phyloP scores from a whole-genome alignment of 805 yeast species.

The Kodamaea lidongshanica region DNA sequence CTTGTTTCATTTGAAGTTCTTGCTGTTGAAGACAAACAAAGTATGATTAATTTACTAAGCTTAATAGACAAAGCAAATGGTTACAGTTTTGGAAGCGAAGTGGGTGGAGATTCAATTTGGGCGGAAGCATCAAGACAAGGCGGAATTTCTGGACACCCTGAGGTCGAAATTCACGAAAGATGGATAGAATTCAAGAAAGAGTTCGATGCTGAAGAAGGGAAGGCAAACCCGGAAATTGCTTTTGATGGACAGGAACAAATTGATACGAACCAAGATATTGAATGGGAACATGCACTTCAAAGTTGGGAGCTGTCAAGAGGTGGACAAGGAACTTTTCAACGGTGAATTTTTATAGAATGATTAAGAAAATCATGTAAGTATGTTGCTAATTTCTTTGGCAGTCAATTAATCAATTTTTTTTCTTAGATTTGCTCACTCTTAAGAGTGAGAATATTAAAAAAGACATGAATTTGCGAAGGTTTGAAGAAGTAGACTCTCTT shows the following conservation, averaged over 20 bases:
- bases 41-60: conserved; percentile 79
- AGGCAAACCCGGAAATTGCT: conserved; percentile 40
- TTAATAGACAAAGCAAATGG: conserved; percentile 90
- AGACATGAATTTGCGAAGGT: too few species aligned
- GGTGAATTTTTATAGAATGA: conserved; percentile 45
- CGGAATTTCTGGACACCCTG: conserved; percentile 42
- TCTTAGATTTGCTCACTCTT: too few species aligned
- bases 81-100: conserved; percentile 87
- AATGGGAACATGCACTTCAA: conserved; percentile 49
- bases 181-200: conserved; percentile 84
- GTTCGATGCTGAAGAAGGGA: conserved; percentile 52
- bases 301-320: conserved; percentile 25
- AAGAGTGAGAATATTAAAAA: too few species aligned
- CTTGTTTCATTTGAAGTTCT: conserved; percentile 84
- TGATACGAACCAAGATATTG: conserved; percentile 49
- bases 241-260: conserved; percentile 29
- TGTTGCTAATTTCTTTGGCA: too few species aligned
- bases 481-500: too few species aligned
- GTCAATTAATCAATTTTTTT: too few species aligned
- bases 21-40: conserved; percentile 83
- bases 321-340: conserved; percentile 39
- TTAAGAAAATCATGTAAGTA: too few species aligned
- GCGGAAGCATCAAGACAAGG: conserved; percentile 89
- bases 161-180: conserved; percentile 81
- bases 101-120: conserved; percentile 98